Evolutionary conservation across 805 yeast species (phyloP), one percentile per base, ranked within the genome.

Genomic region (Barnettozyma vustinii): DNA sequence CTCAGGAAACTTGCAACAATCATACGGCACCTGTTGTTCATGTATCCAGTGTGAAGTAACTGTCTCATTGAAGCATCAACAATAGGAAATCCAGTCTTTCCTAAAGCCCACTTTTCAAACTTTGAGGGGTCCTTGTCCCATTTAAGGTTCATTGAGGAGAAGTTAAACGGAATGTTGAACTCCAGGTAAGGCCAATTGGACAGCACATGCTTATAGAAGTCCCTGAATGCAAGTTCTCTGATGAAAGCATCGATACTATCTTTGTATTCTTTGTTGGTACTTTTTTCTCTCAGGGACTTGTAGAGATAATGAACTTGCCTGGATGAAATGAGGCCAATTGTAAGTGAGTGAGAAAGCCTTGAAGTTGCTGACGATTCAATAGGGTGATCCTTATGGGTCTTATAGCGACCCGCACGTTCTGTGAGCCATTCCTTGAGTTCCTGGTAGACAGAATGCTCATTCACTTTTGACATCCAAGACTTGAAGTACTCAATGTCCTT

Each of bases 41-140:
- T 70, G 54, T 74, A 77, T 0, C 81, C 83, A 1, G 79, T 76
- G n/a, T 66, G 62, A 35, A 69, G 61, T 36, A 79, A 62, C 55
- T 78, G 71, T 33, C 80, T 64, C 84, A 79, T 79, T 37, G 76
- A 70, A 2, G 84, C 84, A 56, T 79, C 84, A 4, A 79, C 75
- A 10, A 79, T 68, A 1, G 84, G 83, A 44, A 67, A 69, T 1
- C 84, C 84, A 0, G 84, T 79, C 19, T 59, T 59, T 0, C 84
- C 84, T 21, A 66, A 56, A 50, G 79, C 72, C 84, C 84, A 79
- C 19, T 67, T 68, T 20, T 67, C 64, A 56, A 74, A 79, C 19
- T 67, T 65, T 8, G 64, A 69, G 3, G 56, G 53, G 49, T 72
- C 71, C 46, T 73, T 64, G 40, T 71, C 75, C 77, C 78, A 74